phyloP scores from a whole-genome alignment of 1,139 yeast species.

The Geotrichum klebahnii region DNA sequence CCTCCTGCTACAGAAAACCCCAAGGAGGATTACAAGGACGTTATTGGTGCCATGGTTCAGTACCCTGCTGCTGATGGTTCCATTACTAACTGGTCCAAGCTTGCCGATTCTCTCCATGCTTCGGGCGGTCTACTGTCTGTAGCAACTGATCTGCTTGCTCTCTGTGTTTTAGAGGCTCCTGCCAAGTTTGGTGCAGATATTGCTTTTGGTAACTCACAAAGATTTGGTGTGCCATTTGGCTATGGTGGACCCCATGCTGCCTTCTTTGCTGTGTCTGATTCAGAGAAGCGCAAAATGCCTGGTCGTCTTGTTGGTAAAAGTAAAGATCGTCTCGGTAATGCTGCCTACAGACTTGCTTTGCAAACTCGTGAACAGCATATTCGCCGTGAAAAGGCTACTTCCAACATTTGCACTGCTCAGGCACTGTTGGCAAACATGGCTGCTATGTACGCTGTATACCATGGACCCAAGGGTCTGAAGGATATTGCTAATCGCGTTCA shows the following conservation, averaged over 20 bases:
- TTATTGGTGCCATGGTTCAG: conserved; percentile 83
- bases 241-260: conserved; percentile 99
- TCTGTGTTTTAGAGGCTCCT: conserved; percentile 82
- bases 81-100: conserved; percentile 50
- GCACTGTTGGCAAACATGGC: conserved; percentile 93
- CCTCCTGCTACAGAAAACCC: conserved; percentile 41
- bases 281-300: conserved; percentile 86
- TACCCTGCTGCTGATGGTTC: conserved; percentile 89
- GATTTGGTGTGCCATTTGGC: conserved; percentile 97
- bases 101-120: conserved; percentile 64
- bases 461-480: conserved; percentile 86
- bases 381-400: conserved; percentile 94
- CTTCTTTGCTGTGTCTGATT: conserved; percentile 77
- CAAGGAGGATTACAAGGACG: conserved; percentile 46
- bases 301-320: conserved; percentile 93
- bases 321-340: conserved; percentile 84
- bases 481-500: conserved; percentile 74
- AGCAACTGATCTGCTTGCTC: conserved; percentile 85
- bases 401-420: conserved; percentile 96
- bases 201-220: conserved; percentile 86
- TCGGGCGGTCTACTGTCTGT: conserved; percentile 74
- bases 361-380: conserved; percentile 98
- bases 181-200: conserved; percentile 85
- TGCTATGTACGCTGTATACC: conserved; percentile 93
- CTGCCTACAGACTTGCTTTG: conserved; percentile 84